phyloP scores from a whole-genome alignment of 2,329 filamentous ascomycete species.

The Aaosphaeria arxii region DNA sequence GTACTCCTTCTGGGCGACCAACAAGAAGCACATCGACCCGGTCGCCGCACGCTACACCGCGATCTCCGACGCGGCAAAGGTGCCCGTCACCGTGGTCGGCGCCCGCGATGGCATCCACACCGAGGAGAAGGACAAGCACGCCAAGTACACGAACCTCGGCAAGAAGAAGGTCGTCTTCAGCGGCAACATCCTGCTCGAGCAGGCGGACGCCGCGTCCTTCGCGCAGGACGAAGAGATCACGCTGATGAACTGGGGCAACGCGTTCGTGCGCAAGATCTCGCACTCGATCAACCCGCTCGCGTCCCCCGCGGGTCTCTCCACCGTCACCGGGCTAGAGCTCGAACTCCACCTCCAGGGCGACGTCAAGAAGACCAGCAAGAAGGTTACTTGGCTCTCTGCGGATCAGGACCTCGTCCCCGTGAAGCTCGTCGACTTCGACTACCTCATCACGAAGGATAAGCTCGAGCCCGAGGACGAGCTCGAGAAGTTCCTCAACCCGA shows the following conservation, averaged over 20 bases:
- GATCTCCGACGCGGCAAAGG: slow-evolving; percentile 66
- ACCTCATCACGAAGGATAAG: slow-evolving; percentile 92
- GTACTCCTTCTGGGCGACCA: slow-evolving; percentile 59
- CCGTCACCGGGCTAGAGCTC: slow-evolving; percentile 68
- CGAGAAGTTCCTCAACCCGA: slow-evolving; percentile 76
- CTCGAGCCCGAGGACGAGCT: slow-evolving; percentile 80
- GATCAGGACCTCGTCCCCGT: slow-evolving; percentile 76
- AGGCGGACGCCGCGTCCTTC: slow-evolving; percentile 80
- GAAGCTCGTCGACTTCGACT: slow-evolving; percentile 92
- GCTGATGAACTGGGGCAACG: slow-evolving; percentile 95
- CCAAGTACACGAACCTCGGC: slow-evolving; percentile 82
- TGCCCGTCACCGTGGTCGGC: slow-evolving; percentile 68
- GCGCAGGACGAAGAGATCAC: slow-evolving; percentile 87
- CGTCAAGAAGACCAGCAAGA: slow-evolving; percentile 94
- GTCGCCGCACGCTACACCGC: slow-evolving; percentile 48
- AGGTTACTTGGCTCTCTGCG: slow-evolving; percentile 86
- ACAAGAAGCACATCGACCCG: slow-evolving; percentile 53
- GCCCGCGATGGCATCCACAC: slow-evolving; percentile 53
- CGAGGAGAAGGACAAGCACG: slow-evolving; percentile 80
- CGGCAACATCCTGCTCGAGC: slow-evolving; percentile 74
- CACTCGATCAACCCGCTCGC: slow-evolving; percentile 50
- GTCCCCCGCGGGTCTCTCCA: slow-evolving; percentile 45
- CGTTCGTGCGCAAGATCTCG: slow-evolving; percentile 67
- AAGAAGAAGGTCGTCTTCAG: slow-evolving; percentile 82
- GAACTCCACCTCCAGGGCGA: slow-evolving; percentile 91